A percentile compares a stretch with the other conserved stretches of the same genome.
These are phyloP conservation scores for Datisca glomerata DNA, from an alignment of 306 rosid species.

Conservation along the genomic window DNA sequence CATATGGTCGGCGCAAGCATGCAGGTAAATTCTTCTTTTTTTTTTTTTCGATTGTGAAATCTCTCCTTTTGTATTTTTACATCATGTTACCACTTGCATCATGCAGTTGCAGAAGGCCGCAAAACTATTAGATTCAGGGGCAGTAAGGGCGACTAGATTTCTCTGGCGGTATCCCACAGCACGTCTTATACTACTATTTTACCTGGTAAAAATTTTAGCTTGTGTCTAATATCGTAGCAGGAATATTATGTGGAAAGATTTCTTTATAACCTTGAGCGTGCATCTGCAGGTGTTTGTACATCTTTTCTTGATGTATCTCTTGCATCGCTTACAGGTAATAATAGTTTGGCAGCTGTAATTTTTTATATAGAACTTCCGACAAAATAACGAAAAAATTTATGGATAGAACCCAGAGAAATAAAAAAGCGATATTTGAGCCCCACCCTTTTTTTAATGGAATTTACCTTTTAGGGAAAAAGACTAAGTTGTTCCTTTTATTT, in stretches of 20 bases:
- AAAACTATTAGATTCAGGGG: constrained; percentile 80
- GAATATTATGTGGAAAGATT: constrained; percentile 6
- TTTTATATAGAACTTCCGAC: too few species aligned
- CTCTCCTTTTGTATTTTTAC: constrained; percentile 12
- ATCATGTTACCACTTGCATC: constrained; percentile 14
- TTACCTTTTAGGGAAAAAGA: too few species aligned
- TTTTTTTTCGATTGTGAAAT: constrained; percentile 8
- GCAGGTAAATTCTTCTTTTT: constrained; percentile 40
- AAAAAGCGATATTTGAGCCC: too few species aligned
- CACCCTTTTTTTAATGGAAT: too few species aligned
- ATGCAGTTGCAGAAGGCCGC: constrained; percentile 87
- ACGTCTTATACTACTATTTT: constrained; percentile 61
- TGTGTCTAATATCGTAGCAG: too few species aligned
- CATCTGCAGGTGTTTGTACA: constrained; percentile 84
- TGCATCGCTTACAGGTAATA: constrained; percentile 92
- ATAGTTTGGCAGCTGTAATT: too few species aligned
- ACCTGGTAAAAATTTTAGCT: constrained; percentile 59
- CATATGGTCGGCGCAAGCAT: constrained; percentile 76
- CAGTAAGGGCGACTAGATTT: constrained; percentile 95
- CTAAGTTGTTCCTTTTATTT: too few species aligned
- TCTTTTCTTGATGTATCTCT: constrained; percentile 88
- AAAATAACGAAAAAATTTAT: too few species aligned
- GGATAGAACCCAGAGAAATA: too few species aligned
- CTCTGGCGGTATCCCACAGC: constrained; percentile 97
- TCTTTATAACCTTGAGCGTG: constrained; percentile 17